Evolutionary conservation across 192 early-diverging fungal species (phyloP), one percentile per base, ranked within the genome.

Genomic region (Entomortierella beljakovae): DNA sequence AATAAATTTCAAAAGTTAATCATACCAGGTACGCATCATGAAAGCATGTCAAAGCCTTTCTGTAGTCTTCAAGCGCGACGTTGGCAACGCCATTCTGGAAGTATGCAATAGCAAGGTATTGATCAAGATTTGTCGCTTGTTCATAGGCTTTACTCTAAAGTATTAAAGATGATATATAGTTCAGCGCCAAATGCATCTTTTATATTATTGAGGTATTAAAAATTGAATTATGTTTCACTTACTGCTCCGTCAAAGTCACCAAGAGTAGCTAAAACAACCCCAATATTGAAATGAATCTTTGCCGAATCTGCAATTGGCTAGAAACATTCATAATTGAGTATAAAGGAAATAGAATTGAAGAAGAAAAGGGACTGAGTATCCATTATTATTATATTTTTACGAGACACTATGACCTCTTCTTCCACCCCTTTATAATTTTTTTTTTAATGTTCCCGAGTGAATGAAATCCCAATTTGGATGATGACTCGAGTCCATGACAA

Each of bases 221-320:
- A 29, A n/a, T 34, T n/a, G 25, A 31, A 9, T 43, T 48, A 46
- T 28, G 34, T 35, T 37, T 58, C 34, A 88, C 92, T 87, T 89
- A 99, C 95, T 63, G 97, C 98, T 69, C 86, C 88, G 26, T 92
- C 85, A 76, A 91, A 85, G 60, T 96, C 88, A 23, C 89, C 89
- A 34, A 94, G 61, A 20, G 90, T 92, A 18, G 94, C 86, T 52
- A 90, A 90, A 53, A 93, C 88, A 58, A 96, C 89, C 5, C 93
- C 96, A 70, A 98, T 95, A 81, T 98, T 99, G 83, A 98, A 99
- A 83, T 97, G 94, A 57, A 98, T 96, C 84, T 96, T 97, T 34
- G 96, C 91, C 6, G 90, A 92, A 71, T 97, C 94, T 34, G 96
- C 96, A 59, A 99, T 90, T 25, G 81, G 80, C 90, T 92, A 83